phyloP scores from a whole-genome alignment of 2,329 filamentous ascomycete genomes.

The Trichophyton rubrum region DNA sequence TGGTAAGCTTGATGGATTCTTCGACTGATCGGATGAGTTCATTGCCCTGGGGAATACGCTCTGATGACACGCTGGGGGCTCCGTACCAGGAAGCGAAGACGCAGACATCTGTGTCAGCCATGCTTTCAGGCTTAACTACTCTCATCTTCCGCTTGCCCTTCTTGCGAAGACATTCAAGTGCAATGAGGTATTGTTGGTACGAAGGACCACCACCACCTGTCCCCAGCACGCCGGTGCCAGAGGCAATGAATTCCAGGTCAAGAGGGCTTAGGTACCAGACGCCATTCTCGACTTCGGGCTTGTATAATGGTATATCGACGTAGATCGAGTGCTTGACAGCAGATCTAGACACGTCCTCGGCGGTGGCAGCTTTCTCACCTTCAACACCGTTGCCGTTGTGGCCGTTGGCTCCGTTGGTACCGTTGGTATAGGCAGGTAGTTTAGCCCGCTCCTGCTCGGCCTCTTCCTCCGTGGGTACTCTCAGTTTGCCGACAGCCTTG shows the following conservation, averaged over 20 bases:
- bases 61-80: slow-evolving; percentile 21
- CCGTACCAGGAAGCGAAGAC: slow-evolving; percentile 38
- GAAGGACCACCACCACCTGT: slow-evolving; percentile 32
- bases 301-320: slow-evolving; percentile 22
- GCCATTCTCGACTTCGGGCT: slow-evolving; percentile 20
- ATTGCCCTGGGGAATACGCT: slow-evolving; percentile 18
- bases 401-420: not conserved
- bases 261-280: slow-evolving; percentile 28
- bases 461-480: slow-evolving; percentile 18
- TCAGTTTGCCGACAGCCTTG: slow-evolving; percentile 31
- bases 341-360: slow-evolving; percentile 6
- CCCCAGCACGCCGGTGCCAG: slow-evolving; percentile 28
- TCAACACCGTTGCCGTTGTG: slow-evolving; percentile 9
- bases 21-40: slow-evolving; percentile 26
- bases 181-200: slow-evolving; percentile 37
- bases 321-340: slow-evolving; percentile 11
- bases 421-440: not conserved
- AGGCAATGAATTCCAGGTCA: slow-evolving; percentile 28
- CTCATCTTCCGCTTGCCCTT: slow-evolving; percentile 26
- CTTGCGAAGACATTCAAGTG: slow-evolving; percentile 28
- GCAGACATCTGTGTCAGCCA: slow-evolving; percentile 30
- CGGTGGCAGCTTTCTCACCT: slow-evolving; percentile 7
- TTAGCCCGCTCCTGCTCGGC: not conserved
- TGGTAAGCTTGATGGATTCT: slow-evolving; percentile 21
- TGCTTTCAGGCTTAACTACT: slow-evolving; percentile 28